phyloP scores from a whole-genome alignment of 805 yeast species.

The Candida succiphila region DNA sequence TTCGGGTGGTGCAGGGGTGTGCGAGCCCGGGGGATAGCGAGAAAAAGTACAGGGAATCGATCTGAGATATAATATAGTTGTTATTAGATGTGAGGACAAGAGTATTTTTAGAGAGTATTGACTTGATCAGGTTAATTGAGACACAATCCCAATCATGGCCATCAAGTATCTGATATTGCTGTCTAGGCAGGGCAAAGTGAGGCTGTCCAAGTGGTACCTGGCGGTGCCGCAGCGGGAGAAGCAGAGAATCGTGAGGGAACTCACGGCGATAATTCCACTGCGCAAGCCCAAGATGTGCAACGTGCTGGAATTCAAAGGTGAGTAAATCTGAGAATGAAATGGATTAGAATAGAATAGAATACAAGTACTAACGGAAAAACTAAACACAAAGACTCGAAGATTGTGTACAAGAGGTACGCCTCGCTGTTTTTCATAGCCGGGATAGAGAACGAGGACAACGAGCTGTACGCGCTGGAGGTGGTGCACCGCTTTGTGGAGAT shows the following conservation, averaged over 20 bases:
- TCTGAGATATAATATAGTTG: too few relatives aligned
- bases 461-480: slow-evolving; percentile 72
- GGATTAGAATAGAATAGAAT: not conserved
- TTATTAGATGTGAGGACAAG: too few relatives aligned
- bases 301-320: slow-evolving; percentile 79
- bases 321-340: slow-evolving; percentile 24
- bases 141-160: slow-evolving; percentile 41
- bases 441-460: slow-evolving; percentile 76
- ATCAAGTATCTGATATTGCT: slow-evolving; percentile 72
- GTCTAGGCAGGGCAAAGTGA: slow-evolving; percentile 91
- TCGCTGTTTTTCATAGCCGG: slow-evolving; percentile 87
- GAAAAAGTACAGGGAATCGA: too few relatives aligned
- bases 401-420: slow-evolving; percentile 89
- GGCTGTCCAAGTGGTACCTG: slow-evolving; percentile 89
- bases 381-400: slow-evolving; percentile 47
- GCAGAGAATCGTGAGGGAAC: slow-evolving; percentile 71
- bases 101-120: too few relatives aligned
- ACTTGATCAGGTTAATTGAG: too few relatives aligned
- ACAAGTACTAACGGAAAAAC: slow-evolving; percentile 1
- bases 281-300: slow-evolving; percentile 94
- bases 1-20: too few relatives aligned
- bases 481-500: slow-evolving; percentile 93
- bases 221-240: slow-evolving; percentile 81
- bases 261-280: slow-evolving; percentile 75
- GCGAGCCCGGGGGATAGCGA: too few relatives aligned